A percentile compares a stretch with the other conserved stretches of the same genome.
Conservation (phyloP, 192 early-diverging fungal species). For the Backusella psychrophila region DNA sequence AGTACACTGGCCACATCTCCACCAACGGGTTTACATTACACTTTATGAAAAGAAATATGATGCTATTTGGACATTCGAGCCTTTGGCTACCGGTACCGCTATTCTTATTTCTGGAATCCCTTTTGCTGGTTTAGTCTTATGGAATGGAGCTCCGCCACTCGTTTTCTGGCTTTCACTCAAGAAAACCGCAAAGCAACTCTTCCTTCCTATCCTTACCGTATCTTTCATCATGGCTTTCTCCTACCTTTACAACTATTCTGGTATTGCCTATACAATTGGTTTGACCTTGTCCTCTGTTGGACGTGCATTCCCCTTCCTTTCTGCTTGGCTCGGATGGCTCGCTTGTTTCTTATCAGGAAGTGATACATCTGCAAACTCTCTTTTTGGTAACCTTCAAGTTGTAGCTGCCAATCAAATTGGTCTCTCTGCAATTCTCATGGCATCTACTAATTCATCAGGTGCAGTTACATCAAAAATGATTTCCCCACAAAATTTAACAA, state of each 20-base stretch:
- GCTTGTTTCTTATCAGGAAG: conserved; percentile 41
- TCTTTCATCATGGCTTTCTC: conserved; percentile 40
- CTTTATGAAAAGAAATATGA: conserved; percentile 33
- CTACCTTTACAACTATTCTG: conserved; percentile 39
- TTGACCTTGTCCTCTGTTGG: conserved; percentile 35
- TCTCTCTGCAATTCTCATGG: conserved; percentile 36
- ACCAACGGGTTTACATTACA: conserved; percentile 37
- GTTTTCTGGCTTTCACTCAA: conserved; percentile 20
- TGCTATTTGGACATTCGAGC: conserved; percentile 38
- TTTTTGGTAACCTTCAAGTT: conserved; percentile 43
- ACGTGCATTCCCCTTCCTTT: conserved; percentile 37
- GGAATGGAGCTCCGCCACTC: conserved; percentile 13
- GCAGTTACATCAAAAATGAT: conserved; percentile 40
- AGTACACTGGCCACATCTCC: conserved; percentile 31
- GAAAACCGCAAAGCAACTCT: conserved; percentile 22
- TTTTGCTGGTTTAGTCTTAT: conserved; percentile 23
- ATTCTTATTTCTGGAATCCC: conserved; percentile 24
- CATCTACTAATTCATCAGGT: conserved; percentile 34
- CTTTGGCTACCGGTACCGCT: conserved; percentile 38
- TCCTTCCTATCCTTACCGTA: conserved; percentile 31
- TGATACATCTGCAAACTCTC: conserved; percentile 38
- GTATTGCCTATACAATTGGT: conserved; percentile 36
- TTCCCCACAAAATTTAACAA: conserved; percentile 40
- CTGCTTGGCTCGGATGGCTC: conserved; percentile 39
- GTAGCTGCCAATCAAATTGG: conserved; percentile 39